These are phyloP conservation scores for Pseudoscleropodium purum DNA, from an alignment of 225 moss, liverwort and hornwort genomes.

Conservation along the genomic window DNA sequence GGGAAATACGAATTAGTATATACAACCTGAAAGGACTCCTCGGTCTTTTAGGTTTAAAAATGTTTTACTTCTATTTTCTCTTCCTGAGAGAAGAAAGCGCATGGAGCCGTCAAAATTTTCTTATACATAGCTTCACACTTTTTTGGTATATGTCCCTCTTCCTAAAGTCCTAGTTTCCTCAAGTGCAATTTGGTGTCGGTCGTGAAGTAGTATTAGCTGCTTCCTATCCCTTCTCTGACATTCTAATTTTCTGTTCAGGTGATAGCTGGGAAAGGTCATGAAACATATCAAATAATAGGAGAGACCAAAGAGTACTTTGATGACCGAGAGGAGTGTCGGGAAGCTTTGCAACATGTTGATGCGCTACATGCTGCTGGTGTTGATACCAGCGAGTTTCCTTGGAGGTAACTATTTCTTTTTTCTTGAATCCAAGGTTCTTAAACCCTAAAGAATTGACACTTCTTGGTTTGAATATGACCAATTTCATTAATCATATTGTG, in stretches of 20 bases:
- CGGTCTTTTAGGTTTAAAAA: background rate
- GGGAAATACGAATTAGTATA: background rate
- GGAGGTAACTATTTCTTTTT: slow-evolving; percentile 51
- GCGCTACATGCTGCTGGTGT: slow-evolving; percentile 95
- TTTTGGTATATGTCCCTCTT: background rate
- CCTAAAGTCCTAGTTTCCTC: background rate
- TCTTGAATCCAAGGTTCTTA: background rate
- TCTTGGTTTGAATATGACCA: background rate
- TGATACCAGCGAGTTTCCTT: slow-evolving; percentile 98
- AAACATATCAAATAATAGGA: slow-evolving; percentile 88
- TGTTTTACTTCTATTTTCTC: background rate
- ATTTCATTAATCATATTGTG: background rate
- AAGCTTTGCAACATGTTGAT: slow-evolving; percentile 94
- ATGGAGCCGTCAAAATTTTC: background rate
- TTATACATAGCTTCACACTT: background rate
- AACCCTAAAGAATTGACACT: background rate
- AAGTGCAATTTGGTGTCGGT: background rate
- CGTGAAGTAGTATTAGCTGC: background rate
- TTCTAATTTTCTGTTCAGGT: slow-evolving; percentile 31
- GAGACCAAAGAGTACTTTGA: slow-evolving; percentile 83
- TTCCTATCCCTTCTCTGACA: background rate
- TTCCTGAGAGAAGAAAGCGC: background rate
- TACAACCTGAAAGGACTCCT: background rate
- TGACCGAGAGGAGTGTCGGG: slow-evolving; percentile 93
- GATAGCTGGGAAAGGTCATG: slow-evolving; percentile 98